Conservation (phyloP, 208 protist genomes). For the Trypanosoma theileri region DNA sequence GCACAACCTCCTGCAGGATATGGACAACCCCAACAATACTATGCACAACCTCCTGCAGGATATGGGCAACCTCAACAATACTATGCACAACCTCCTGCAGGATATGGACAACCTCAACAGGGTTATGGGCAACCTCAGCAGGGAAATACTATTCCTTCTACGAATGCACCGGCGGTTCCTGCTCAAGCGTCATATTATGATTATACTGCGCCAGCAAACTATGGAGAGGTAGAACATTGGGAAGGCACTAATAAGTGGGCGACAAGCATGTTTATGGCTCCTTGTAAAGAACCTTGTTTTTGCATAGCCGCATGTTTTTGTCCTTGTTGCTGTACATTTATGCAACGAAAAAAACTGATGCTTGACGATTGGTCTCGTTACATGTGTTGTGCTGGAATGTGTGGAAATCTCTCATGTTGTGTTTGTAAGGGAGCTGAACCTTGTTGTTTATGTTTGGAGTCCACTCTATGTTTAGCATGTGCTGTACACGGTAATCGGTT, state of each 20-base stretch:
- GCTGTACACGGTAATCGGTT: constrained; percentile 65
- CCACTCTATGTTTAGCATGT: constrained; percentile 41
- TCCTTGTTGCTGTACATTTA: constrained; percentile 51
- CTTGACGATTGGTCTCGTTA: constrained; percentile 48
- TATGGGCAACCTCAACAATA: constrained; percentile 21
- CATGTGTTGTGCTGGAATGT: constrained; percentile 61
- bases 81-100: constrained; percentile 16
- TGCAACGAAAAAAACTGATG: constrained; percentile 59
- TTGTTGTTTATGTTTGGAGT: constrained; percentile 52
- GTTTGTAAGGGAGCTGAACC: constrained; percentile 32
- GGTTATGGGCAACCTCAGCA: constrained; percentile 12
- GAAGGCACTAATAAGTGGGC: constrained; percentile 38
- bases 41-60: constrained; percentile 12
- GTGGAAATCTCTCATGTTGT: constrained; percentile 33
- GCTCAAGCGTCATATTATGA: constrained; percentile 19
- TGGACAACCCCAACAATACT: constrained; percentile 10
- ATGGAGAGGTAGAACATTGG: constrained; percentile 36
- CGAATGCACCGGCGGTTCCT: neutral
- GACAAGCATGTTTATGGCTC: constrained; percentile 30
- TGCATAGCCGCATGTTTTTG: constrained; percentile 45
- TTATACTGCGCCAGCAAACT: constrained; percentile 39
- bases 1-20: constrained; percentile 15
- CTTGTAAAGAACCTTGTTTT: constrained; percentile 42
- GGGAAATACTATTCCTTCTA: neutral
- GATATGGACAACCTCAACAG: constrained; percentile 21